Evolutionary conservation across 2,329 filamentous ascomycete species (phyloP).

Genomic region (Juglanconis juglandina): DNA sequence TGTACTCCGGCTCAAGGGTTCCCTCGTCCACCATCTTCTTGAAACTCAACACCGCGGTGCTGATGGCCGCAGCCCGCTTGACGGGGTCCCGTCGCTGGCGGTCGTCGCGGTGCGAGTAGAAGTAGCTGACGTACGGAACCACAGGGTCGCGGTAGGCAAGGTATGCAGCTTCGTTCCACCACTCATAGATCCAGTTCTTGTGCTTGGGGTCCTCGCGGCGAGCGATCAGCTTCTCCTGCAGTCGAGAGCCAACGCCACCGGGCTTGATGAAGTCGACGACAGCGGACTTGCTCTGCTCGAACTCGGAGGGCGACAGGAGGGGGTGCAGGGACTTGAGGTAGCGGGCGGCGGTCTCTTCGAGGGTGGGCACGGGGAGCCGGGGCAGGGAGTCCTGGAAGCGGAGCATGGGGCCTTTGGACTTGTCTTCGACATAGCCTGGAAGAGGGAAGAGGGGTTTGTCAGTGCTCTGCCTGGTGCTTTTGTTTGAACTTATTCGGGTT

Average conservation of each 20-base stretch:
- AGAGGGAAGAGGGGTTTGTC: conserved; percentile 1
- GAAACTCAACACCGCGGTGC: conserved; percentile 83
- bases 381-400: conserved; percentile 85
- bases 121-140: conserved; percentile 97
- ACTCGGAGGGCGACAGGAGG: conserved; percentile 65
- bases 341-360: conserved; percentile 76
- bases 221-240: conserved; percentile 84
- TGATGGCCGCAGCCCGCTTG: conserved; percentile 88
- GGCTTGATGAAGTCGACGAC: conserved; percentile 86
- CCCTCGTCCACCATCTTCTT: conserved; percentile 84
- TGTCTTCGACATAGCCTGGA: conserved; percentile 74
- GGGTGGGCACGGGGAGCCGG: conserved; percentile 71
- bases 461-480: conserved; percentile 11
- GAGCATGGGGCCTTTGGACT: conserved; percentile 74
- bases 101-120: conserved; percentile 97
- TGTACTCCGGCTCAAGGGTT: conserved; percentile 92
- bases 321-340: conserved; percentile 80
- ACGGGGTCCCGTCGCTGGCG: conserved; percentile 80
- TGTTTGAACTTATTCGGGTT: not conserved
- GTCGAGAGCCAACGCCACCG: conserved; percentile 74
- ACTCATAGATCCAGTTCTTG: conserved; percentile 95
- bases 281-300: conserved; percentile 71
- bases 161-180: conserved; percentile 97
- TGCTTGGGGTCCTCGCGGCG: conserved; percentile 73
- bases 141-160: conserved; percentile 91